Conservation (phyloP, 169 alveolate species). For the Ichthyophthirius multifiliis region DNA sequence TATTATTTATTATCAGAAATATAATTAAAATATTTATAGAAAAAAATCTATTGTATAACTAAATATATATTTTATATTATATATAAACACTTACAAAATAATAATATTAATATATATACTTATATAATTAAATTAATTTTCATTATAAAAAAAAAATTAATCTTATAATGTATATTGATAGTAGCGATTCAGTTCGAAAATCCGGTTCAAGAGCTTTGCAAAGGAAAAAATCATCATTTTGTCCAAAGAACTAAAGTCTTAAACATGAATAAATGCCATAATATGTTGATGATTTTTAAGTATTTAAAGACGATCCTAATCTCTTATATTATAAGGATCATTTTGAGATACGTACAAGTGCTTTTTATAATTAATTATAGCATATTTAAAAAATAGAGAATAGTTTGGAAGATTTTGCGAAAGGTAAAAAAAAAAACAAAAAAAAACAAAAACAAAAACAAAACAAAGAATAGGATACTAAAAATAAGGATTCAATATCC, state of each 20-base stretch:
- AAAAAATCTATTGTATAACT: too few relatives aligned
- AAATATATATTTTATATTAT: too few relatives aligned
- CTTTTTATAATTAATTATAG: conserved; percentile 6
- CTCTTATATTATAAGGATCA: conserved; percentile 17
- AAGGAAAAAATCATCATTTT: neutral
- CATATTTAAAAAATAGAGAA: conserved; percentile 24
- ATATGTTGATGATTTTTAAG: conserved; percentile 18
- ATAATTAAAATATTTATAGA: too few relatives aligned
- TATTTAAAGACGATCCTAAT: conserved; percentile 31
- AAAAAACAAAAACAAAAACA: too few relatives aligned
- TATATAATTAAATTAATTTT: too few relatives aligned
- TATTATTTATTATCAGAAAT: too few relatives aligned
- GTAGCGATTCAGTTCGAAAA: neutral
- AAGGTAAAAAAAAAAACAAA: too few relatives aligned
- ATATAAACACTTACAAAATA: too few relatives aligned
- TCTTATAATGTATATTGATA: neutral
- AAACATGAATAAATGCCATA: neutral
- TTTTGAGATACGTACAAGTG: conserved; percentile 24
- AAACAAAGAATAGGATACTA: too few relatives aligned
- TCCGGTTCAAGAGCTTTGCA: neutral
- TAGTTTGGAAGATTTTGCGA: conserved; percentile 54
- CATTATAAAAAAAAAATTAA: too few relatives aligned
- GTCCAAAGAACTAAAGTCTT: neutral
- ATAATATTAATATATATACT: too few relatives aligned
- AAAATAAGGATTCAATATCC: too few relatives aligned